Evolutionary conservation across 441 rosid species (phyloP), one percentile per base, ranked within the genome.

Genomic region (Erysimum cheiri): DNA sequence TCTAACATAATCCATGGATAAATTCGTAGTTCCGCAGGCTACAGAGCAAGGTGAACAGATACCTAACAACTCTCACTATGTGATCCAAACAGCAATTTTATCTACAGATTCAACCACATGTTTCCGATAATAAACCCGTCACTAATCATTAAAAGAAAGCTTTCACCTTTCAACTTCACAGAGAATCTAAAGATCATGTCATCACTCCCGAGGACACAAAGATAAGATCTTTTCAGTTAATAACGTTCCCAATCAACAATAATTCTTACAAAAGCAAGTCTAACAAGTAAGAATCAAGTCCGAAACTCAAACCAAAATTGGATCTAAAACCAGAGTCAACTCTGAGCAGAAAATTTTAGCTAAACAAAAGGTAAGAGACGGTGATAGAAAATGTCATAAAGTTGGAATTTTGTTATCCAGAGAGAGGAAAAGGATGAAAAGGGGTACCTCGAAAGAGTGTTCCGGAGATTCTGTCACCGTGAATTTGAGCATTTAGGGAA

Each of bases 391-490:
- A 49, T 55, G 13, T 17, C 33, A 43, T 5, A 15, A 67, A 76
- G 50, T 64, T 64, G 0, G 28, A 10, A 0, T 26, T 14, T 22
- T 22, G 53, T 15, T 22, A 22, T 2, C 3, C 13, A 2, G 14
- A 40, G 28, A 22, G 13, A 15, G 2, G 57, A 15, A 55, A 48
- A 0, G 22, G 36, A 35, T 47, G 67, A 59, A 61, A 29, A 36
- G 60, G 65, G 57, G 22, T 69, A 87, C 95, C 93, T 81, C 67
- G 93, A 66, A 69, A 68, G 13, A 82, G 60, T 47, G 65, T 14
- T 37, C 56, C 58, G 33, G 78, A 26, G 68, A 81, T 60, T 49
- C 40, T 47, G 5, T 64, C 65, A 40, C 37, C 60, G 55, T 50
- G 67, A 31, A 66, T 40, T 57, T 75, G 80, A 65, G 80, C 14